Conservation (phyloP, 352 stramenopile species). For the Phytophthora colocasiae region DNA sequence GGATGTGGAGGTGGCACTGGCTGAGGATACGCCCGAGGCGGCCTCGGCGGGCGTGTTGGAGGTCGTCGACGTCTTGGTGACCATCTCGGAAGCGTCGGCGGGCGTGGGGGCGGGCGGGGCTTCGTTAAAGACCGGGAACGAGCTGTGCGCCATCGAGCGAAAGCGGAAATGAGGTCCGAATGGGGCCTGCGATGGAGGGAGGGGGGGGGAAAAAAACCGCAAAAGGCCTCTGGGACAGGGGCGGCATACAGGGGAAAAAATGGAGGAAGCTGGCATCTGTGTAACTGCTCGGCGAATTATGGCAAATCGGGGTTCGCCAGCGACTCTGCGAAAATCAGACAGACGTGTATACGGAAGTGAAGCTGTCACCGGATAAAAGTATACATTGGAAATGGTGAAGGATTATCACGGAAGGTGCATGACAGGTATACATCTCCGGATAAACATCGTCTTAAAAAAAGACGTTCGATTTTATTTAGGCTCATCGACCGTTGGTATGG, state of each 20-base stretch:
- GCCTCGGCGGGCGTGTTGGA: slow-evolving; percentile 31
- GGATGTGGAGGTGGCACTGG: slow-evolving; percentile 37
- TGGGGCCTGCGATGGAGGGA: slow-evolving; percentile 25
- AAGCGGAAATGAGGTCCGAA: slow-evolving; percentile 45
- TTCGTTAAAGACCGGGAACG: slow-evolving; percentile 71
- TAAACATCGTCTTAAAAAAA: too few species aligned
- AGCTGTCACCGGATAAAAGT: background rate
- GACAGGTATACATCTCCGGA: too few species aligned
- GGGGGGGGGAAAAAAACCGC: slow-evolving; percentile 44
- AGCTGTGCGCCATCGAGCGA: slow-evolving; percentile 65
- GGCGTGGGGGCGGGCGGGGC: slow-evolving; percentile 38
- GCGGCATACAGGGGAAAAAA: slow-evolving; percentile 39
- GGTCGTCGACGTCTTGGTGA: slow-evolving; percentile 45
- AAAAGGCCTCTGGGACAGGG: slow-evolving; percentile 40
- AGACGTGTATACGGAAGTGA: too few species aligned
- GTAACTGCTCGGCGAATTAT: slow-evolving; percentile 42
- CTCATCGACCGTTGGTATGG: slow-evolving; percentile 6
- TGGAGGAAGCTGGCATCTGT: slow-evolving; percentile 35
- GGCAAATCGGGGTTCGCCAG: slow-evolving; percentile 27
- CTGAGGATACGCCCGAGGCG: slow-evolving; percentile 35
- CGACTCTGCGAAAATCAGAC: slow-evolving; percentile 18
- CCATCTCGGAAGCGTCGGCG: slow-evolving; percentile 38
- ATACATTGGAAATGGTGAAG: background rate
- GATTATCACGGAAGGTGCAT: too few species aligned
- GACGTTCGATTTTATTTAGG: slow-evolving; percentile 11